A percentile compares a stretch with the other conserved stretches of the same genome.
Conservation (phyloP, 345 rosid species). For the Brassica rapa region DNA sequence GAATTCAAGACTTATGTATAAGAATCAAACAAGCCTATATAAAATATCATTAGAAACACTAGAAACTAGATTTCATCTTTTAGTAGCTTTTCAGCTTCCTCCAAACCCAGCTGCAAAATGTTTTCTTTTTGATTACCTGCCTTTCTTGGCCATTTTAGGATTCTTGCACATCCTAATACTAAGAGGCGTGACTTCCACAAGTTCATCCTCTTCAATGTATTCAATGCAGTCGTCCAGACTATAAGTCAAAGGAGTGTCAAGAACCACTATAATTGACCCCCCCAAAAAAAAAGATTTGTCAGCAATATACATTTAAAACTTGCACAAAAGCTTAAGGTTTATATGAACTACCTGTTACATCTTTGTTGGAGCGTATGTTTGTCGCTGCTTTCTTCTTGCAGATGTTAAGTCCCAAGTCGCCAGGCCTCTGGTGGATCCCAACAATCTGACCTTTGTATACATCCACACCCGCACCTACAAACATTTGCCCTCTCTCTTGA, state of each 20-base stretch:
- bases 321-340: not conserved
- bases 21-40: constrained; percentile 33
- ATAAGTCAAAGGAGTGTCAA: constrained; percentile 80
- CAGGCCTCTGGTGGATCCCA: constrained; percentile 93
- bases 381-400: constrained; percentile 98
- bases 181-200: constrained; percentile 92
- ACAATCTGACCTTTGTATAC: constrained; percentile 92
- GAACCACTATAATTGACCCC: constrained; percentile 61
- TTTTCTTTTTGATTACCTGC: constrained; percentile 44
- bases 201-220: constrained; percentile 94
- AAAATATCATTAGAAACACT: constrained; percentile 9
- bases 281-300: not conserved
- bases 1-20: constrained; percentile 20
- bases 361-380: constrained; percentile 90
- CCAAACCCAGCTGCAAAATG: constrained; percentile 34
- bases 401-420: constrained; percentile 80
- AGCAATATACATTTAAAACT: constrained; percentile 1
- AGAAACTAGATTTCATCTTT: constrained; percentile 19
- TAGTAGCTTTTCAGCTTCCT: not conserved
- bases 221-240: constrained; percentile 96
- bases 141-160: constrained; percentile 67
- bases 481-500: constrained; percentile 95
- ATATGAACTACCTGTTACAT: constrained; percentile 60
- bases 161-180: constrained; percentile 90
- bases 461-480: constrained; percentile 72